Percentiles rank a stretch among this genome's conserved stretches.
Conservation (phyloP, 176 grass and related monocot species). For the Otatea glauca region DNA sequence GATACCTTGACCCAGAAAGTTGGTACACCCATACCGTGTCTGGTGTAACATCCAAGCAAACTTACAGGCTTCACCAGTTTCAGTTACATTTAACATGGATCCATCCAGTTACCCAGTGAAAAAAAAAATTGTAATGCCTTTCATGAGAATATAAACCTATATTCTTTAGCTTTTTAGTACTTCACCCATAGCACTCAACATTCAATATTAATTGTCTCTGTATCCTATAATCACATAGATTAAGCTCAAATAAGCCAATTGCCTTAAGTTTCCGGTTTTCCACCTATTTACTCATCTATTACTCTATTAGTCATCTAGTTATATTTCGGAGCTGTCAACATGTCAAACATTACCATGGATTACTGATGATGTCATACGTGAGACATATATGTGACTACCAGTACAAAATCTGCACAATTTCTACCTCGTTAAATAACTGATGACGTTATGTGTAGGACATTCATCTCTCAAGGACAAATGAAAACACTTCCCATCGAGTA, state of each 20-base stretch:
- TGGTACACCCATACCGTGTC: not conserved
- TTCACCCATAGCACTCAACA: not conserved
- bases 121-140: not conserved
- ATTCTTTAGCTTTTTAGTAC: not conserved
- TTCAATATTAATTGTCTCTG: not conserved
- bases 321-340: not conserved
- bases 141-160: not conserved
- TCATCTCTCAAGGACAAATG: not conserved
- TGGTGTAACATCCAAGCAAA: conserved; percentile 1
- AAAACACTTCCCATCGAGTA: not conserved
- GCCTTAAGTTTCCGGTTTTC: not conserved
- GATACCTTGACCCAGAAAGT: not conserved
- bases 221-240: not conserved
- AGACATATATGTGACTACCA: not conserved
- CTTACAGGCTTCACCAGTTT: conserved; percentile 1
- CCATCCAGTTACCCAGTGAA: not conserved
- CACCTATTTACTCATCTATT: not conserved
- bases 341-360: too few species aligned
- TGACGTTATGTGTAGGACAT: not conserved
- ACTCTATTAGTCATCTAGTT: not conserved
- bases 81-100: not conserved
- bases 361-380: not conserved
- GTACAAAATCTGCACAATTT: not conserved
- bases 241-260: not conserved
- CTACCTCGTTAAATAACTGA: not conserved